A percentile compares a stretch with the other conserved stretches of the same genome.
phyloP scores from a whole-genome alignment of 2,329 filamentous ascomycete genomes.

The Sporothrix dimorphospora region DNA sequence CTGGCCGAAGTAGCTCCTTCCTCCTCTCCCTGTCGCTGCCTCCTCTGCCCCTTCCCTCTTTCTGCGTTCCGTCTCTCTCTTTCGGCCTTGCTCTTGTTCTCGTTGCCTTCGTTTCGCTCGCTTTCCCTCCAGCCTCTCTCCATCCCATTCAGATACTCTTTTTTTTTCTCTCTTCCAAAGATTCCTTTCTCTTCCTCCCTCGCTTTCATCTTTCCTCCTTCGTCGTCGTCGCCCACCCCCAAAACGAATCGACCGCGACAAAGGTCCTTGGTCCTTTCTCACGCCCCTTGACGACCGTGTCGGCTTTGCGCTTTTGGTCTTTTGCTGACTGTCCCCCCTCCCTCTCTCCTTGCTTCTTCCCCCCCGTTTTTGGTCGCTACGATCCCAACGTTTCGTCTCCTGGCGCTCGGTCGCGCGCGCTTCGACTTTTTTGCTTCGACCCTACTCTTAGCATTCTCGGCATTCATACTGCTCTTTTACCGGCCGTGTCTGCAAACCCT shows the following conservation, averaged over 20 bases:
- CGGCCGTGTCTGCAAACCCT: background rate
- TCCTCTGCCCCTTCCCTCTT: background rate
- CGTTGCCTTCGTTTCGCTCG: background rate
- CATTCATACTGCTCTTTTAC: background rate
- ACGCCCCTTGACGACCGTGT: background rate
- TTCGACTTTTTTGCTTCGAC: constrained; percentile 16
- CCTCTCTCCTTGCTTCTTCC: background rate
- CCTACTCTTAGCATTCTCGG: background rate
- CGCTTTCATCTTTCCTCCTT: background rate
- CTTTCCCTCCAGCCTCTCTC: background rate
- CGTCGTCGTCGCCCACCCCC: background rate
- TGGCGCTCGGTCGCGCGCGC: constrained; percentile 27
- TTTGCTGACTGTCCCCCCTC: constrained; percentile 20
- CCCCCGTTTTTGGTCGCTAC: constrained; percentile 8
- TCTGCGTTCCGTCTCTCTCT: background rate
- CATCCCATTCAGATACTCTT: background rate
- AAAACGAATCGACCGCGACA: background rate
- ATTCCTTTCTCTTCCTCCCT: background rate
- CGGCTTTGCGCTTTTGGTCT: background rate
- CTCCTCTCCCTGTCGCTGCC: constrained; percentile 9
- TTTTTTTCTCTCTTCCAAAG: background rate
- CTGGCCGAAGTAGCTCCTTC: constrained; percentile 23
- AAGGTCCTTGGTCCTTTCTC: constrained; percentile 4
- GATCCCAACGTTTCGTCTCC: constrained; percentile 19
- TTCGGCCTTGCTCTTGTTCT: constrained; percentile 12